Percentiles rank a stretch among this genome's conserved stretches.
These are phyloP conservation scores for Trypanosoma rangeli DNA, from an alignment of 208 protist genomes.

Conservation along the genomic window DNA sequence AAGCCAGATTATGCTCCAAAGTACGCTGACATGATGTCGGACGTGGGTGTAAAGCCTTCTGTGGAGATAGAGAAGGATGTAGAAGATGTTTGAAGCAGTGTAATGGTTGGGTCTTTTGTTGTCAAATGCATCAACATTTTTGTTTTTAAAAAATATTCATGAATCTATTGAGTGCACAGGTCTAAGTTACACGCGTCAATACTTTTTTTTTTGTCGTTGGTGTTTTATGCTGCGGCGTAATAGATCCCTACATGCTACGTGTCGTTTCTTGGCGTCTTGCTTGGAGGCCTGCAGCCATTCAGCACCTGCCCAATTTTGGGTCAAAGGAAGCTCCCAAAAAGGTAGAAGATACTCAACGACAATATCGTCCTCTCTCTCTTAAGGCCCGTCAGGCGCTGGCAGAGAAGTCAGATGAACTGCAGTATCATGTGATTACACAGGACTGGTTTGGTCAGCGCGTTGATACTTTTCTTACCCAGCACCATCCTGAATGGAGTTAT, in stretches of 20 bases:
- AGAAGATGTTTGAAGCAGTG: background rate
- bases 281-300: slow-evolving; percentile 45
- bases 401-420: slow-evolving; percentile 49
- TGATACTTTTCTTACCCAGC: slow-evolving; percentile 78
- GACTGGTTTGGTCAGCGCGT: slow-evolving; percentile 89
- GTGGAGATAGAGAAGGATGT: background rate
- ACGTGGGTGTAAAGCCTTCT: slow-evolving; percentile 39
- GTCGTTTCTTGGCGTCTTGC: slow-evolving; percentile 10
- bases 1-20: slow-evolving; percentile 85
- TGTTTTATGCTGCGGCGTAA: background rate
- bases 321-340: slow-evolving; percentile 22
- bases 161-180: background rate
- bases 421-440: slow-evolving; percentile 87
- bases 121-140: background rate
- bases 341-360: slow-evolving; percentile 50
- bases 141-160: background rate
- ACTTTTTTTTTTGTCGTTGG: background rate
- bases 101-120: background rate
- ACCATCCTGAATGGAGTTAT: slow-evolving; percentile 88
- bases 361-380: slow-evolving; percentile 68
- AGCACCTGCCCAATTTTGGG: slow-evolving; percentile 40
- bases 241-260: slow-evolving; percentile 21
- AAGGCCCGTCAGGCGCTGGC: slow-evolving; percentile 64
- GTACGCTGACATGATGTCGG: slow-evolving; percentile 84
- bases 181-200: background rate